Percentiles rank a stretch among this genome's conserved stretches.
Evolutionary conservation across 257 asterid species (phyloP).

Genomic region (Solanum raphanifolium): DNA sequence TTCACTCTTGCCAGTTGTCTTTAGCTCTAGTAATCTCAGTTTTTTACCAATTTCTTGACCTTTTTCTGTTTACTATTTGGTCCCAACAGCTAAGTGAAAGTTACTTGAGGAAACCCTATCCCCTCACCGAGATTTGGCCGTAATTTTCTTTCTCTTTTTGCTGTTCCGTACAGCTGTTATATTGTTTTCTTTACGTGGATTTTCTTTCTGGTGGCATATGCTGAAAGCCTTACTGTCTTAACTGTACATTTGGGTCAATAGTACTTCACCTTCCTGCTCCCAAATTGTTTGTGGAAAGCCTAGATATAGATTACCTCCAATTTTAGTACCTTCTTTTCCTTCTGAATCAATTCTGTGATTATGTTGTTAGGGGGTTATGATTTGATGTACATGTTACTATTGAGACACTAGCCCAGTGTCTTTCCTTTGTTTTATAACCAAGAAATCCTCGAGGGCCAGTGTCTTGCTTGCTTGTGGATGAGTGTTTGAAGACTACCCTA

Average conservation of each 20-base stretch:
- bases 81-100: background rate
- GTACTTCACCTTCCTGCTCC: background rate
- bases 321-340: background rate
- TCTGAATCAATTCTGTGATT: background rate
- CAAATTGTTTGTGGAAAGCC: background rate
- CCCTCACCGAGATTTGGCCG: background rate
- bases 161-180: background rate
- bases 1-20: background rate
- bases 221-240: background rate
- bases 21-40: background rate
- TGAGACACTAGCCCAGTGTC: background rate
- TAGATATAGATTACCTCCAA: background rate
- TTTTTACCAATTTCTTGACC: background rate
- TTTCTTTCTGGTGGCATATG: background rate
- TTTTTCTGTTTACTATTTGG: background rate
- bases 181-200: background rate
- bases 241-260: background rate
- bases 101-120: background rate
- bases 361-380: background rate
- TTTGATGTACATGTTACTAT: background rate
- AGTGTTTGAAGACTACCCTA: background rate
- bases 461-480: background rate
- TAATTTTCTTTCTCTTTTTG: background rate
- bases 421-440: background rate
- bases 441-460: background rate